Evolutionary conservation across 73 alveolate species (phyloP), one percentile per base, ranked within the genome.

Genomic region (Tetrahymena borealis): DNA sequence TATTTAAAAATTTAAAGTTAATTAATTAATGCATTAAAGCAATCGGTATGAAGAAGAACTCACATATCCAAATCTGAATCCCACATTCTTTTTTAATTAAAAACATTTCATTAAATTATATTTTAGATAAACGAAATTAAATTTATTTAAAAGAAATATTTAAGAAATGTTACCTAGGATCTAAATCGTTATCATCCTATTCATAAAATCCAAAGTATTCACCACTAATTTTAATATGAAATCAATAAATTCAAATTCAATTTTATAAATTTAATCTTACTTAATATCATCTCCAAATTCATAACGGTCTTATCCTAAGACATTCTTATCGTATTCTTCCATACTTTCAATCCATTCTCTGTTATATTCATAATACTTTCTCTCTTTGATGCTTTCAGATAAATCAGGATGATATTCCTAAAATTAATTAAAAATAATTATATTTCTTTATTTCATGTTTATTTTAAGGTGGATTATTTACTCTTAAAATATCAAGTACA

Each of bases 371-470:
- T 94, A 93, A 94, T 96, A 97, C 91, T 97, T 96, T 41, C 95
- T 93, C 24, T 96, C 96, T 94, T 96, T 97, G 91, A 97, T 97
- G 38, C 95, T 97, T 79, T 97, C 96, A 38, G 94, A 94, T 97
- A 98, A 94, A 90, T 94, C 96, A 40, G 96, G 97, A 91, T 97
- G 98, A 78, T 94, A 94, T 20, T 97, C 85, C 85, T 60, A 60
- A 20, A 20, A 2, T 1, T 18, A 15, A 15, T 60, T n/a, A 60
- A 60, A 10, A n/a, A n/a, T n/a, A n/a, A n/a, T n/a, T n/a, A n/a
- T n/a, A n/a, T n/a, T n/a, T n/a, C n/a, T n/a, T n/a, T n/a, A n/a
- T n/a, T n/a, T n/a, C n/a, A n/a, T n/a, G n/a, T n/a, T n/a, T n/a
- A n/a, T n/a, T 13, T 60, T 24, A 60, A 41, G 10, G 10, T 60